Evolutionary conservation across 1,139 yeast genomes (phyloP), one percentile per base, ranked within the genome.

Genomic region (Yamadazyma spencermartinsiae): DNA sequence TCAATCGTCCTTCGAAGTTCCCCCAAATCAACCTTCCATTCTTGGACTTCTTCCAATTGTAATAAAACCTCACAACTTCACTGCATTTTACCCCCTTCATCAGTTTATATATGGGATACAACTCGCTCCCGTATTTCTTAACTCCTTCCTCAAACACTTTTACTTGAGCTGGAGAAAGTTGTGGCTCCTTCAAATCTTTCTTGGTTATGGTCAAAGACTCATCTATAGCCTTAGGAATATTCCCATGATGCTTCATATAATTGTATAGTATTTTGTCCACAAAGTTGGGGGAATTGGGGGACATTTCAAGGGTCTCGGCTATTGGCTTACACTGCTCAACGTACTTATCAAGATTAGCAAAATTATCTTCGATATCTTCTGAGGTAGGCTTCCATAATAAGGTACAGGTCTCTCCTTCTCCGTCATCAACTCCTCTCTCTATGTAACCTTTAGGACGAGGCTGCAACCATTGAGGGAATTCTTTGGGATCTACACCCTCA

Each of bases 41-140:
- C 21, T 75, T 68, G 0, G 96, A 82, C 58, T 90, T 90, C 60
- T 90, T 90, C 98, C 98, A 90, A 37, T 86, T 65, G 53, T 90
- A 90, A 54, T 87, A 90, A 55, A 75, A 90, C 38, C 96, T 63
- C 1, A 90, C 97, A 45, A 89, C 74, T 80, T 83, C 86, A 0
- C 90, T 75, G 38, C 80, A 67, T 0, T 87, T 69, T 49, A 86
- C 94, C 0, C 89, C 73, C 30, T 74, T 74, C 4, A 90, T 94
- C 45, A 73, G 76, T 52, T 80, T 76, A 48, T 61, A 77, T 0
- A 87, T 94, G 2, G 86, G 88, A 52, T 79, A 80, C 16, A 90
- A 61, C 54, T 90, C 96, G 55, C 88, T 82, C 6, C 97, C 98
- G 56, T 76, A 76, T 41, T 75, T 72, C 27, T 68, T 68, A 4